A percentile compares a stretch with the other conserved stretches of the same genome.
These are phyloP conservation scores for Raphanus raphanistrum DNA, from an alignment of 345 rosid species.

Conservation along the genomic window DNA sequence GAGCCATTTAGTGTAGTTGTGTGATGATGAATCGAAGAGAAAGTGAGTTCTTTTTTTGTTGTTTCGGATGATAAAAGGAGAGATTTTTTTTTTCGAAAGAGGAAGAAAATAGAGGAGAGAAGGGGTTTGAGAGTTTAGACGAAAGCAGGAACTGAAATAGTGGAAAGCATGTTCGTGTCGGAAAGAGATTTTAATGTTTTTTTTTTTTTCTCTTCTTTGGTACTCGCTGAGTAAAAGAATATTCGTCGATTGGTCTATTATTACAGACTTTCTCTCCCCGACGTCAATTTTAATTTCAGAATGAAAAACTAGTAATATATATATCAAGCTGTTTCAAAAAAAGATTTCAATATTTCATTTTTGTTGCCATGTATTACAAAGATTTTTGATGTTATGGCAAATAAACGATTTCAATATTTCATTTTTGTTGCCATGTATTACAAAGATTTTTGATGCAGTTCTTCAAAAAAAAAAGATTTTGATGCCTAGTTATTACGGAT, in stretches of 20 bases:
- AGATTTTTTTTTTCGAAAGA: conserved; percentile 15
- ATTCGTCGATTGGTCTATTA: neutral
- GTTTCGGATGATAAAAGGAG: conserved; percentile 23
- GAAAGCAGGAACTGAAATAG: conserved; percentile 19
- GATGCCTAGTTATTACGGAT: too few species aligned
- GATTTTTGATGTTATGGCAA: too few species aligned
- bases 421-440: neutral
- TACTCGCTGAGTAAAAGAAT: neutral
- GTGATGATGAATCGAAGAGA: conserved; percentile 3
- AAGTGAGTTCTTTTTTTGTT: neutral
- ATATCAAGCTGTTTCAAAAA: neutral
- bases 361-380: neutral
- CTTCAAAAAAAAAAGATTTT: too few species aligned
- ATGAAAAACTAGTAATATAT: neutral
- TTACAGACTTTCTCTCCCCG: neutral
- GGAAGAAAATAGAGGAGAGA: neutral
- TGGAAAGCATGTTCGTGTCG: conserved; percentile 36
- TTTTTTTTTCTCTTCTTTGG: neutral
- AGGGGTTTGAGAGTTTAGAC: conserved; percentile 12
- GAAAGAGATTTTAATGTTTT: neutral
- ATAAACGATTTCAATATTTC: too few species aligned
- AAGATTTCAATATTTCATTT: too few species aligned
- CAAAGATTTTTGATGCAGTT: too few species aligned
- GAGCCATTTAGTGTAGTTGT: conserved; percentile 38
- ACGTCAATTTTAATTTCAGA: neutral